phyloP scores from a whole-genome alignment of 805 yeast genomes.

The Barnettozyma wickerhamii region DNA sequence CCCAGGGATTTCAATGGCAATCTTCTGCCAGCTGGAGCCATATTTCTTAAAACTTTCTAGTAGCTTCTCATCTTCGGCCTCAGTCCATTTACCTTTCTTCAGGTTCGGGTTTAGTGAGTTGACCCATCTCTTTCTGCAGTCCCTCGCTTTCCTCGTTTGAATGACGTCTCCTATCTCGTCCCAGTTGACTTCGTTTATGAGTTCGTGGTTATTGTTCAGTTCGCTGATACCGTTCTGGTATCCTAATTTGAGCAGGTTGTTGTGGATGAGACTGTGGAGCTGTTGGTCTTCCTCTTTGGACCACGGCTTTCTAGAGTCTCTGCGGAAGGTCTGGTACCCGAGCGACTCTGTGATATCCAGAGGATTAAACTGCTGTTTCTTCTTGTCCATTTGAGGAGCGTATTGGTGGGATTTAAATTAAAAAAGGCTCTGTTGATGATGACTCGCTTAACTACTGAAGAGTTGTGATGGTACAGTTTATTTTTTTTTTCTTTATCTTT shows the following conservation, averaged over 20 bases:
- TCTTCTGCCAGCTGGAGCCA: conserved; percentile 86
- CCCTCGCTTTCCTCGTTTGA: conserved; percentile 64
- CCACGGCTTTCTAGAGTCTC: conserved; percentile 68
- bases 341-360: conserved; percentile 59
- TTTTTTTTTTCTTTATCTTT: not conserved
- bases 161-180: conserved; percentile 46
- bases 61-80: conserved; percentile 67
- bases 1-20: conserved; percentile 70
- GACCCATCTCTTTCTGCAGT: conserved; percentile 84
- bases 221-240: conserved; percentile 32
- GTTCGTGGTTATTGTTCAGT: conserved; percentile 26
- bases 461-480: not conserved
- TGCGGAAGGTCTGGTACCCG: conserved; percentile 70
- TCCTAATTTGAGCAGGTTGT: conserved; percentile 30
- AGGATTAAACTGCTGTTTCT: conserved; percentile 32
- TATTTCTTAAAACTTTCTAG: conserved; percentile 57
- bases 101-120: conserved; percentile 80
- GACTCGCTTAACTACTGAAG: not conserved
- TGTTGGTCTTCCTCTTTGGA: conserved; percentile 65
- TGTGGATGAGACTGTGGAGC: conserved; percentile 40
- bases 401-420: not conserved
- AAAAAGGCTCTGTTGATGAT: not conserved
- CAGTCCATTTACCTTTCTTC: conserved; percentile 83
- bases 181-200: conserved; percentile 48
- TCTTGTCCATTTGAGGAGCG: too few species aligned